These are phyloP conservation scores for Talaromyces sp. DNA, from an alignment of 2,329 filamentous ascomycete species.

Conservation along the genomic window DNA sequence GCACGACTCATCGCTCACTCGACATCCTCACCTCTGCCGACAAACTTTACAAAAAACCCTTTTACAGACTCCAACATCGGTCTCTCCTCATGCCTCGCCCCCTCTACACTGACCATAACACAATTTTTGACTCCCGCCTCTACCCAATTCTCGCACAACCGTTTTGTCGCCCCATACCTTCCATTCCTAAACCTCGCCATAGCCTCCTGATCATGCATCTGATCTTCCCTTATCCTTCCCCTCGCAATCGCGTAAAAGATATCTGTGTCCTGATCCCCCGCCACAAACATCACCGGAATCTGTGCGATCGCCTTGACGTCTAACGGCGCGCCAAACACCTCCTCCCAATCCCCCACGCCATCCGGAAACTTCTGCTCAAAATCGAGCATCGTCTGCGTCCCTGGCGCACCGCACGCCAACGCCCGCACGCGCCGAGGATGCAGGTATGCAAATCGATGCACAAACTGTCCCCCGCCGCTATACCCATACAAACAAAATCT, in stretches of 20 bases:
- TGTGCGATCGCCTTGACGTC: not conserved
- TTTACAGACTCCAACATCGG: slow-evolving; percentile 5
- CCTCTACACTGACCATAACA: slow-evolving; percentile 2
- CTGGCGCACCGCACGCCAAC: slow-evolving; percentile 8
- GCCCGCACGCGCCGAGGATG: not conserved
- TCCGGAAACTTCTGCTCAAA: not conserved
- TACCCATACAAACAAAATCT: slow-evolving; percentile 8
- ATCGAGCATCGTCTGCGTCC: slow-evolving; percentile 4
- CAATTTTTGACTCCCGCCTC: too few species aligned
- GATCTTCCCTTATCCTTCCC: not conserved
- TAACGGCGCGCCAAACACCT: slow-evolving; percentile 1
- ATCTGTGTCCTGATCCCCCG: slow-evolving; percentile 7
- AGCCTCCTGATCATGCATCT: not conserved
- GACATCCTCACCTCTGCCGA: not conserved
- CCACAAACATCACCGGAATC: slow-evolving; percentile 12
- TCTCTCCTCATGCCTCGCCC: slow-evolving; percentile 1
- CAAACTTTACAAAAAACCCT: not conserved
- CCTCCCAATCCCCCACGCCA: not conserved
- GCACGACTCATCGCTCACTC: not conserved
- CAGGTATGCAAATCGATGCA: slow-evolving; percentile 15
- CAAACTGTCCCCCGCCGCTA: slow-evolving; percentile 11
- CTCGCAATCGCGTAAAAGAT: slow-evolving; percentile 3
- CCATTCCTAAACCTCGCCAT: slow-evolving; percentile 3
- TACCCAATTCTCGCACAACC: slow-evolving; percentile 7
- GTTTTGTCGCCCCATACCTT: slow-evolving; percentile 1